A percentile compares a stretch with the other conserved stretches of the same genome.
Conservation (phyloP, 495 filamentous ascomycete genomes). For the Neurospora tetraspora region DNA sequence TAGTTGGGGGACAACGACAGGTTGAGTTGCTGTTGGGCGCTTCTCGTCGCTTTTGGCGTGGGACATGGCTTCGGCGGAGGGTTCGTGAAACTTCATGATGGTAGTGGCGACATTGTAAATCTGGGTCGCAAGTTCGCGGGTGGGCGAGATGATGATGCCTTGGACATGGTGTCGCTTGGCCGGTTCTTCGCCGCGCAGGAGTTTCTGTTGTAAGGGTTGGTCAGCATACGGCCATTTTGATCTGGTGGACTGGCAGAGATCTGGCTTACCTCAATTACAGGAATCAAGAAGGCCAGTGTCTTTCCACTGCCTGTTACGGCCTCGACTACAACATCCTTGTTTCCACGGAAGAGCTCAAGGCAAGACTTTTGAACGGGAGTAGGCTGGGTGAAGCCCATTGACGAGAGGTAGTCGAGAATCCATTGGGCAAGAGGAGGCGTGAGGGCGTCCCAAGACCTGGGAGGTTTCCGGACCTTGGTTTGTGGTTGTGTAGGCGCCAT, state of each 20-base stretch:
- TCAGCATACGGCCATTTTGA: background rate
- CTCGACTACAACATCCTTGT: conserved; percentile 97
- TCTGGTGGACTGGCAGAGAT: background rate
- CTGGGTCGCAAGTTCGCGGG: conserved; percentile 83
- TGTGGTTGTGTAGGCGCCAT: conserved; percentile 30
- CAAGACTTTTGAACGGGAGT: conserved; percentile 94
- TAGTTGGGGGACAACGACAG: conserved; percentile 71
- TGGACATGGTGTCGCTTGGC: conserved; percentile 82
- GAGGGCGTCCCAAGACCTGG: conserved; percentile 69
- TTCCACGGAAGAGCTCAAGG: conserved; percentile 80
- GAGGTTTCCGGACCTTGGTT: conserved; percentile 27
- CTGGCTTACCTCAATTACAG: conserved; percentile 55
- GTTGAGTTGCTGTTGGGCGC: conserved; percentile 36
- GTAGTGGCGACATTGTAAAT: conserved; percentile 75
- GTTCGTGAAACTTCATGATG: conserved; percentile 70
- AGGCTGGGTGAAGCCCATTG: conserved; percentile 78
- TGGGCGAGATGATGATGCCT: conserved; percentile 85
- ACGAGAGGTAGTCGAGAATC: conserved; percentile 73
- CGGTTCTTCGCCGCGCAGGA: conserved; percentile 60
- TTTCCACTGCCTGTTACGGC: conserved; percentile 96
- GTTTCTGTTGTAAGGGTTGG: conserved; percentile 29
- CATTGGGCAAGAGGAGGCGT: conserved; percentile 66
- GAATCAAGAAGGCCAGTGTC: conserved; percentile 84
- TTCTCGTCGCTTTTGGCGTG: conserved; percentile 39
- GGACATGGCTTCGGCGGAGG: conserved; percentile 55